Evolutionary conservation across 2,329 filamentous ascomycete species (phyloP), one percentile per base, ranked within the genome.

Genomic region (Gnomoniopsis sp.): DNA sequence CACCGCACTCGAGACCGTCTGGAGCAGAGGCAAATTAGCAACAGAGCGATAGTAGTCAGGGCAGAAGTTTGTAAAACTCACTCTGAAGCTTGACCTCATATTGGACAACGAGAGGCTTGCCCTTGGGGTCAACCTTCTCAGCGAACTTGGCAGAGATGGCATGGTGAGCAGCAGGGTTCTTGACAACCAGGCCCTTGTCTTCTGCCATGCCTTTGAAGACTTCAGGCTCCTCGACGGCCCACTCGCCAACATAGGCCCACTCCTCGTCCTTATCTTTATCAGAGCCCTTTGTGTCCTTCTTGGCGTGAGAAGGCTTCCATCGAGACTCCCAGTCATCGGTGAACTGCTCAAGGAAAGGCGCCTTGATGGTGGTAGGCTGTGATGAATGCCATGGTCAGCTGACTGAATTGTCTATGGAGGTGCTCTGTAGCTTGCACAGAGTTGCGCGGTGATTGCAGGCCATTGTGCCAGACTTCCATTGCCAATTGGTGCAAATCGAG

Each of bases 11-110:
- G 64, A 99, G 88, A 68, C 92, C 93, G 74, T 95, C 92, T 96
- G 63, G 11, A 60, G 57, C 50, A 47, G 49, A 58, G 64, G 23
- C 61, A 53, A n/a, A 36, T 49, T 36, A 36, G 61, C 8, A 33
- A 38, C 12, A 14, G 17, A 14, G 4, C n/a, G 19, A n/a, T 19
- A 12, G 14, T 34, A 17, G 11, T 19, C 15, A 23, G 38, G 12
- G 2, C 3, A 8, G 15, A 11, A 38, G 10, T 10, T 51, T 57
- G 30, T 21, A 19, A 58, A 63, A 83, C 89, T 78, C 83, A 96
- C 91, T 91, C 80, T 99, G 95, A 65, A 97, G 90, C 86, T 99
- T 99, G 73, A 98, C 95, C 77, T 99, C 95, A 74, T 99, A 99
- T 79, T 99, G 95, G 55, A 99, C 91, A 67, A 99, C 95, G 53